Evolutionary conservation across 2,329 filamentous ascomycete species (phyloP).

Genomic region (Colletotrichum sp.): DNA sequence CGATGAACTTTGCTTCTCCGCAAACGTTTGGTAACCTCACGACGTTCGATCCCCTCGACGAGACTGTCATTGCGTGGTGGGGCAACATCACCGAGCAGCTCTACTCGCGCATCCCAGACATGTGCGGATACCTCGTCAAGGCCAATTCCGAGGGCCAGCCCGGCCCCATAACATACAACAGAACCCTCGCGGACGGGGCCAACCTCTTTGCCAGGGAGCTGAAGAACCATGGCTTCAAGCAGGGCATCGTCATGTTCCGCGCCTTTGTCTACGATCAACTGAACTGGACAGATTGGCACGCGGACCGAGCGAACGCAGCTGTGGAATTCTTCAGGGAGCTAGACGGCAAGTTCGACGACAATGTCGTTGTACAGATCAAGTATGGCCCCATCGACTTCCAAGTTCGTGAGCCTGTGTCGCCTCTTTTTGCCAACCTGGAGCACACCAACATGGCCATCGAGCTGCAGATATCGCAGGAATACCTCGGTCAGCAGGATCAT

Average conservation of each 20-base stretch:
- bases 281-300: slow-evolving; percentile 64
- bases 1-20: slow-evolving; percentile 72
- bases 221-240: slow-evolving; percentile 50
- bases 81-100: slow-evolving; percentile 60
- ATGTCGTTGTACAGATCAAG: slow-evolving; percentile 76
- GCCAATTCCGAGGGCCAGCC: slow-evolving; percentile 76
- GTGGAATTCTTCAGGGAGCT: slow-evolving; percentile 69
- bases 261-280: slow-evolving; percentile 71
- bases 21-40: slow-evolving; percentile 56
- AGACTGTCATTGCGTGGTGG: slow-evolving; percentile 67
- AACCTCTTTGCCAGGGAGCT: slow-evolving; percentile 69
- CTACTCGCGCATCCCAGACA: slow-evolving; percentile 66
- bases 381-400: slow-evolving; percentile 79
- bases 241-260: slow-evolving; percentile 69
- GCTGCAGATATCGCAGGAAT: slow-evolving; percentile 71
- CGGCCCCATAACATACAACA: slow-evolving; percentile 71
- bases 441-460: slow-evolving; percentile 61
- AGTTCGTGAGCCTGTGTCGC: slow-evolving; percentile 69
- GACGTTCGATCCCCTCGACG: slow-evolving; percentile 70
- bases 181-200: slow-evolving; percentile 70
- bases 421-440: slow-evolving; percentile 60
- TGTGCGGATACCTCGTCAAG: slow-evolving; percentile 73
- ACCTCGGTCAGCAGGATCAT: slow-evolving; percentile 73
- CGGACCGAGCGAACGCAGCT: slow-evolving; percentile 72
- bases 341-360: slow-evolving; percentile 70